Base-by-base conservation (phyloP, 768 basidiomycete genomes). In the Tulasnella calospora region DNA sequence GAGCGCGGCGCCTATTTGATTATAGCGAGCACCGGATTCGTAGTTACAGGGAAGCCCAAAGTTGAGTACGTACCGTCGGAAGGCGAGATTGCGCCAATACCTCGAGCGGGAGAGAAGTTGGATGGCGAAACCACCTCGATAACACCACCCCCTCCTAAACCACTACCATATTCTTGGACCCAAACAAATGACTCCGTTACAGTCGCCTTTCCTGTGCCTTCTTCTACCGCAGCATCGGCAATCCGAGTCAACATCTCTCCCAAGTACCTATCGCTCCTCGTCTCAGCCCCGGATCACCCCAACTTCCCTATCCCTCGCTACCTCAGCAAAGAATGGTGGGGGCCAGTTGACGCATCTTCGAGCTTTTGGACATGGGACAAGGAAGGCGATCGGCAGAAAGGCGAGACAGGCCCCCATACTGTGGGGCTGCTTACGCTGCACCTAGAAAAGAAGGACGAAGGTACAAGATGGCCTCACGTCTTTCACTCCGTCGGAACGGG, bases 331-430 rank as follows among this genome's bases (percentile, higher is more conserved):
- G 84, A 86, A 35, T 86, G 95, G 2, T 99, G 96, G 97, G 95
- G 90, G 80, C 85, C 85, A 13, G 92, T 99, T 80, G 89, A 90
- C 74, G 85, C 92, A 0, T 88, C 91, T 3, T 88, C 92, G n/a
- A 93, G 94, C 82, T 90, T 94, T 82, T 99, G 95, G 96, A 96
- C 94, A 6, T 97, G 92, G 89, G 95, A 98, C 81, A 88, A 90
- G 23, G 90, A 91, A 80, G 93, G 90, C 6, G 90, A 90, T 73
- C 87, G 87, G 78, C 82, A 89, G 17, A 91, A 89, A 51, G 74
- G 73, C 23, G 76, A 30, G n/a, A 46, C 27, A 30, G 46, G 55
- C 13, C 35, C 44, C 6, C 71, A 70, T 3, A 77, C 80, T 2
- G 81, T 80, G 81, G 93, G 93, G 1, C 80, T 94, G 41, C 87